Evolutionary conservation across 2,329 filamentous ascomycete species (phyloP).

Genomic region (Fusarium ambrosium): DNA sequence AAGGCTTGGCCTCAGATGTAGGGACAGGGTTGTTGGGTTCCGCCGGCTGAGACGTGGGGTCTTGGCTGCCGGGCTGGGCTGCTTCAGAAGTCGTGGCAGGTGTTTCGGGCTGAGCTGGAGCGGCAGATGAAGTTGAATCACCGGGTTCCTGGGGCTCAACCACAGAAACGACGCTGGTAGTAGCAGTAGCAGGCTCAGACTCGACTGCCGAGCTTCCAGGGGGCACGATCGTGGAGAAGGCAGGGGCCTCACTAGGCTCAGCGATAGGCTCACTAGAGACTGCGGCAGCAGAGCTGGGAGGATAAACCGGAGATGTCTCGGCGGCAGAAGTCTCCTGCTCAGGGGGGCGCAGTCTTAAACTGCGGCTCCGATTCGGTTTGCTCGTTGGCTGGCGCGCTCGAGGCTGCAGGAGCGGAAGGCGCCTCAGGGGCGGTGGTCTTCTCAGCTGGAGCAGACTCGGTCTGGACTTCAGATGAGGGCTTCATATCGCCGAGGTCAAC

Average conservation of each 20-base stretch:
- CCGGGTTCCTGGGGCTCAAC: conserved; percentile 29
- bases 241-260: conserved; percentile 18
- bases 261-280: conserved; percentile 11
- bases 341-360: conserved; percentile 8
- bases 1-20: conserved; percentile 20
- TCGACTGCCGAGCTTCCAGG: conserved; percentile 12
- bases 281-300: conserved; percentile 3
- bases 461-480: conserved; percentile 24
- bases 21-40: conserved; percentile 19
- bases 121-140: conserved; percentile 15
- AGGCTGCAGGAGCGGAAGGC: conserved; percentile 12
- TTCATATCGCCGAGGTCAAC: conserved; percentile 43
- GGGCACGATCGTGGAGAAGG: conserved; percentile 10
- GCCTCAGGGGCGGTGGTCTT: conserved; percentile 24
- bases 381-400: conserved; percentile 11
- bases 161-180: conserved; percentile 32
- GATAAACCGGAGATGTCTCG: conserved; percentile 15
- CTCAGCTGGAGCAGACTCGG: conserved; percentile 18
- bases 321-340: conserved; percentile 21
- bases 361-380: not conserved
- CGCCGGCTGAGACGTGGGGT: conserved; percentile 21
- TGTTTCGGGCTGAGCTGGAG: conserved; percentile 13
- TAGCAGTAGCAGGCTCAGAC: conserved; percentile 15
- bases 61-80: conserved; percentile 17
- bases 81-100: conserved; percentile 25